Evolutionary conservation across 2,329 filamentous ascomycete species (phyloP).

Genomic region (Trichoderma aggressivum): DNA sequence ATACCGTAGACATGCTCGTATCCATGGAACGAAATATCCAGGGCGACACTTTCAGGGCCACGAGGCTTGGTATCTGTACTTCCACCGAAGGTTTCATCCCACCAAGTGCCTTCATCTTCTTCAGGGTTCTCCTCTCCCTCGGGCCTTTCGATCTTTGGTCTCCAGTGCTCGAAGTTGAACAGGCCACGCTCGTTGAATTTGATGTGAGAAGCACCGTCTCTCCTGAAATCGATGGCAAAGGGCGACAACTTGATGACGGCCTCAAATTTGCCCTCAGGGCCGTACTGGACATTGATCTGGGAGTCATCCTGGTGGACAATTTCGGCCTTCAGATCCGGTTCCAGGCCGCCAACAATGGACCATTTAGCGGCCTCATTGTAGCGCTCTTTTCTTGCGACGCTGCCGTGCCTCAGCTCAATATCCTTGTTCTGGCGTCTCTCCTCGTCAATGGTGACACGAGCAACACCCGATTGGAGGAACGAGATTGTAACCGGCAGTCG

Average conservation of each 20-base stretch:
- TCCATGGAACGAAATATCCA: constrained; percentile 89
- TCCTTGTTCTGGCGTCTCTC: constrained; percentile 85
- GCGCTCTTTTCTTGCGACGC: constrained; percentile 80
- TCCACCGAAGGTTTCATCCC: constrained; percentile 94
- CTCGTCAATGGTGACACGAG: constrained; percentile 86
- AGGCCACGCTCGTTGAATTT: constrained; percentile 87
- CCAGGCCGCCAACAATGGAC: constrained; percentile 78
- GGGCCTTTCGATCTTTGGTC: constrained; percentile 71
- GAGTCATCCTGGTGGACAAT: constrained; percentile 62
- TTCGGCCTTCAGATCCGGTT: constrained; percentile 67
- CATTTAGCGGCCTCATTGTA: constrained; percentile 90
- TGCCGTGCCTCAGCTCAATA: constrained; percentile 81
- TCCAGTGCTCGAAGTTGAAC: constrained; percentile 94
- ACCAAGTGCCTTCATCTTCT: constrained; percentile 84
- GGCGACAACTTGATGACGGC: constrained; percentile 80
- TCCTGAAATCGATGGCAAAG: constrained; percentile 81
- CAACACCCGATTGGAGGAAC: constrained; percentile 85
- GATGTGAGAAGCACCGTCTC: constrained; percentile 77
- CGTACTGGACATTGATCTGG: constrained; percentile 75
- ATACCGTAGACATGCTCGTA: constrained; percentile 94
- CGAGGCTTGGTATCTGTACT: constrained; percentile 95
- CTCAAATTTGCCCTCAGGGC: constrained; percentile 71
- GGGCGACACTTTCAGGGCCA: constrained; percentile 84
- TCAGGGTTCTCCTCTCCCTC: constrained; percentile 53
- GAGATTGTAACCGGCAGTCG: constrained; percentile 79